Conservation (phyloP, 179 eudicot genomes). For the Corrigiola litoralis region DNA sequence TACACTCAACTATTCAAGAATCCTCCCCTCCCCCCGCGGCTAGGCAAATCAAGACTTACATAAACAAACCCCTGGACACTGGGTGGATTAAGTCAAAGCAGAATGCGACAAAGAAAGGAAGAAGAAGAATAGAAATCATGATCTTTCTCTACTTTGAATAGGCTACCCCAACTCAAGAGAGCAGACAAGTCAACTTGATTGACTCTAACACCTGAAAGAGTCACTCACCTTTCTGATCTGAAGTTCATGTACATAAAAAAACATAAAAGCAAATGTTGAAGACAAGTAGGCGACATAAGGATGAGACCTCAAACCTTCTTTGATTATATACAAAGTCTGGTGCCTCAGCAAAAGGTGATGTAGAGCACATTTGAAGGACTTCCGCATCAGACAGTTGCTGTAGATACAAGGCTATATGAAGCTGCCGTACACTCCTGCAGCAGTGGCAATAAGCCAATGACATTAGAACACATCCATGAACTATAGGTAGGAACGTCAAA, state of each 20-base stretch:
- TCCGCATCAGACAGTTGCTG: slow-evolving; percentile 56
- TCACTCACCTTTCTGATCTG: not conserved
- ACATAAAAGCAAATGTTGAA: not conserved
- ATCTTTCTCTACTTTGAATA: not conserved
- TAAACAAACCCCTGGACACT: too few relatives aligned
- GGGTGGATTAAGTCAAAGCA: too few relatives aligned
- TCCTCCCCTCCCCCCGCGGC: too few relatives aligned
- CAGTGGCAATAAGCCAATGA: not conserved
- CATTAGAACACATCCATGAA: not conserved
- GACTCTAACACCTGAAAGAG: not conserved
- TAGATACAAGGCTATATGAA: slow-evolving; percentile 36
- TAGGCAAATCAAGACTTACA: too few relatives aligned
- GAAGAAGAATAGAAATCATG: not conserved
- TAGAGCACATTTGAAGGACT: slow-evolving; percentile 56
- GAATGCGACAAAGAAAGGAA: too few relatives aligned
- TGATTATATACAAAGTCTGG: slow-evolving; percentile 71
- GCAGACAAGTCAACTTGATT: not conserved
- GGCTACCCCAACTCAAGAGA: not conserved
- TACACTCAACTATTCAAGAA: too few relatives aligned
- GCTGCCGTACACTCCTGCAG: slow-evolving; percentile 41
- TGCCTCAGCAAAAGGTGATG: slow-evolving; percentile 92
- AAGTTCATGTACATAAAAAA: not conserved
- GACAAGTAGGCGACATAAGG: not conserved
- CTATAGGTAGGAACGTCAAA: not conserved
- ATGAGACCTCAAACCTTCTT: slow-evolving; percentile 48